Conservation (phyloP, 2,329 filamentous ascomycete species). For the Cladosporium colombiae region DNA sequence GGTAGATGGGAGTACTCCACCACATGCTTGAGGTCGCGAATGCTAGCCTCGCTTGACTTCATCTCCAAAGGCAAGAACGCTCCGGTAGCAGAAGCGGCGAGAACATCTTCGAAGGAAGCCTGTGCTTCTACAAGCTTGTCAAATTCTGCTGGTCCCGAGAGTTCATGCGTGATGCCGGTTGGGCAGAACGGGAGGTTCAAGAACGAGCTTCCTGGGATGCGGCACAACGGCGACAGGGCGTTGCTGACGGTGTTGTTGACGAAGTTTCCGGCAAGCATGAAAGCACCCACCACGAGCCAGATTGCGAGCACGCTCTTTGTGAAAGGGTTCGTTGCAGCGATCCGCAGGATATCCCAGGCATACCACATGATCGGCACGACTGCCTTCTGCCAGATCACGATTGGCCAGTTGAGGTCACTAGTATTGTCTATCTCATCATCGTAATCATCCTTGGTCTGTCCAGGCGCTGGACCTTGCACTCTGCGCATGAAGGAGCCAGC, state of each 20-base stretch:
- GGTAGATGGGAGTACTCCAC: slow-evolving; percentile 70
- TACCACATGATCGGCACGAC: slow-evolving; percentile 48
- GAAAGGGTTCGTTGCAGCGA: slow-evolving; percentile 63
- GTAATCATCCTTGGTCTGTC: slow-evolving; percentile 23
- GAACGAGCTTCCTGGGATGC: slow-evolving; percentile 64
- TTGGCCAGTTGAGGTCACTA: slow-evolving; percentile 25
- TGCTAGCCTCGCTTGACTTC: slow-evolving; percentile 72
- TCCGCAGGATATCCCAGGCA: slow-evolving; percentile 56
- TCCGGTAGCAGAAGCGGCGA: slow-evolving; percentile 66
- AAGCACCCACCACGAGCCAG: slow-evolving; percentile 60
- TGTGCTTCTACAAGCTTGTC: slow-evolving; percentile 74
- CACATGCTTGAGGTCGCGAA: slow-evolving; percentile 72
- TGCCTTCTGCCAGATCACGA: slow-evolving; percentile 37
- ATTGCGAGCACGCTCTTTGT: slow-evolving; percentile 62
- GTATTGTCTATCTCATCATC: slow-evolving; percentile 31
- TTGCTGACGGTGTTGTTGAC: slow-evolving; percentile 61
- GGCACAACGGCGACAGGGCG: slow-evolving; percentile 69
- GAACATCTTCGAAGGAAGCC: slow-evolving; percentile 72
- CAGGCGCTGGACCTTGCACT: slow-evolving; percentile 24
- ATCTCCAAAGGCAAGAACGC: slow-evolving; percentile 73
- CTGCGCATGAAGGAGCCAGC: slow-evolving; percentile 28
- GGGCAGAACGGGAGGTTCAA: slow-evolving; percentile 66
- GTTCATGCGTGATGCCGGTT: slow-evolving; percentile 21
- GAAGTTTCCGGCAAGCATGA: slow-evolving; percentile 63
- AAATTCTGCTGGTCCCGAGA: slow-evolving; percentile 59